Conservation (phyloP, 768 basidiomycete species). For the Tulasnella sp. region DNA sequence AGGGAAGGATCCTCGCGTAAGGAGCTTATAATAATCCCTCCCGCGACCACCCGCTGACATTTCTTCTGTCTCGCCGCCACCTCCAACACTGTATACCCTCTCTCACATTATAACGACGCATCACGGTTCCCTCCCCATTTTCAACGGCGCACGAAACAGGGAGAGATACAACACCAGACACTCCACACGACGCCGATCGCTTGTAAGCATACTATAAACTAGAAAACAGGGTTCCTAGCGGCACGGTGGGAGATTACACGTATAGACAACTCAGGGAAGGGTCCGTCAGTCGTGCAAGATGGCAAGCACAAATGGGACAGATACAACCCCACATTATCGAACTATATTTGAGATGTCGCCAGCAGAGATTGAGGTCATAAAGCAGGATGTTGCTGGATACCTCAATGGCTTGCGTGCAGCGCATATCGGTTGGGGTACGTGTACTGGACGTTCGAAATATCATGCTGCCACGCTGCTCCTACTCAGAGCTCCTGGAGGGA, state of each 20-base stretch:
- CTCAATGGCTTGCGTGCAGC: background rate
- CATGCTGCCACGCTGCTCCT: too few relatives aligned
- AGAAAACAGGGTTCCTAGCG: background rate
- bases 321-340: background rate
- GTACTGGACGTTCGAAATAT: background rate
- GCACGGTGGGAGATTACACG: background rate
- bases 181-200: background rate
- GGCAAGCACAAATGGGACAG: background rate
- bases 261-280: too few relatives aligned
- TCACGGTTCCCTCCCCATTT: background rate
- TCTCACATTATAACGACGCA: background rate
- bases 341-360: background rate
- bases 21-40: background rate
- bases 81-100: background rate
- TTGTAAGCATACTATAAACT: background rate
- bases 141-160: background rate
- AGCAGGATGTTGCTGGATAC: background rate
- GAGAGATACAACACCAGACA: background rate
- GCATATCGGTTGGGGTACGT: background rate
- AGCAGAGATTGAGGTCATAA: background rate
- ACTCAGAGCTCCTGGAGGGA: background rate
- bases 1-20: background rate
- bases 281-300: background rate
- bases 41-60: background rate
- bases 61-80: background rate